Base-by-base conservation (phyloP, 345 rosid species). In the Stellera chamaejasme region DNA sequence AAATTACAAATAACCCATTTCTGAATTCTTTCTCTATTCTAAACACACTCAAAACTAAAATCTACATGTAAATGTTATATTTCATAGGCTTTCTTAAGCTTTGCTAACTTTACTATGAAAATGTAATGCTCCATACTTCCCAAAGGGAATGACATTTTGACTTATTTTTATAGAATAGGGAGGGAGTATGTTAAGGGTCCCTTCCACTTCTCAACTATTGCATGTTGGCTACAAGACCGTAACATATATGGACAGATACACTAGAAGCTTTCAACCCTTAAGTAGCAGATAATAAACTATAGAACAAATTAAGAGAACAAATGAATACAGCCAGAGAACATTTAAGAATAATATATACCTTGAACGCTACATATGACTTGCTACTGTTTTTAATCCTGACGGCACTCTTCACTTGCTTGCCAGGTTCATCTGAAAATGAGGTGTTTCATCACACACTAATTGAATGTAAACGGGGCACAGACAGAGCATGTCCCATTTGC, bases 381-480 rank as follows among this genome's bases (percentile, higher is more conserved):
- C 95, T 90, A 0, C 80, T 83, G 68, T 94, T 94, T 69, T 94
- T 94, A 42, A 94, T 87, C 79, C 74, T 90, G 66, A 94, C 79
- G 25, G 97, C 99, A 19, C 96, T 94, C 64, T 95, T 82, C 10
- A 78, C 97, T 69, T 94, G 99, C 84, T 94, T 94, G 62, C 96
- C 99, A 63, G 97, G 87, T 79, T 94, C 99, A 75, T 90, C 99
- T 94, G 26, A 55, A 32, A 32, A 32, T 32, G 36, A 55, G 25
- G 63, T 56, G 66, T 65, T 61, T 19, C 5, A 32, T 32, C 9
- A 32, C 39, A 4, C 39, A 23, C 23, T 6, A 15, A 13, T 15
- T 10, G 52, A 10, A 49, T 4, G 19, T 49, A 10, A 16, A 6
- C 15, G 11, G 52, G 27, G 52, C 27, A 47, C 9, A n/a, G 39